A percentile compares a stretch with the other conserved stretches of the same genome.
phyloP scores from a whole-genome alignment of 23 red algal species.

The Gracilaria gracilis region DNA sequence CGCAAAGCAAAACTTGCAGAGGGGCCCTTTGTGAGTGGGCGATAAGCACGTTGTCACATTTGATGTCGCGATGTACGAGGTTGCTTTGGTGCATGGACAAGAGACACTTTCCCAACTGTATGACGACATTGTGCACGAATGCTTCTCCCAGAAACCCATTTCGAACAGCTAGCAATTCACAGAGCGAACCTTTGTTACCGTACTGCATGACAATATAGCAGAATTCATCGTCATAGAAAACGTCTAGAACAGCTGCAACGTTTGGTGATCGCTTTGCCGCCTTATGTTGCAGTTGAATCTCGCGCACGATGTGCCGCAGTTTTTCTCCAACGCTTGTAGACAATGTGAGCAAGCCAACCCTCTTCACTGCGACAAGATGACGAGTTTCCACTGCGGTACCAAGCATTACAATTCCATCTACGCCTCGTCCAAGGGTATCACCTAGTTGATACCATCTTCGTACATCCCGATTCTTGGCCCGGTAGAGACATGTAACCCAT shows the following conservation, averaged over 20 bases:
- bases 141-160: slow-evolving; percentile 35
- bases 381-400: neutral
- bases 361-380: slow-evolving; percentile 51
- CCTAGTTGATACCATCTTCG: slow-evolving; percentile 37
- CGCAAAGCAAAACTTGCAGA: slow-evolving; percentile 19
- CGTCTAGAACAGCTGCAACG: slow-evolving; percentile 38
- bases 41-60: slow-evolving; percentile 63
- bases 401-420: slow-evolving; percentile 42
- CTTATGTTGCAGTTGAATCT: slow-evolving; percentile 66
- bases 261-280: slow-evolving; percentile 40
- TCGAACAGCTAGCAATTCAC: slow-evolving; percentile 25
- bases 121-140: slow-evolving; percentile 48
- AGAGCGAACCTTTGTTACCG: slow-evolving; percentile 52
- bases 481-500: slow-evolving; percentile 52
- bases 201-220: slow-evolving; percentile 67
- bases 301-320: slow-evolving; percentile 7
- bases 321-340: slow-evolving; percentile 16
- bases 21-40: neutral
- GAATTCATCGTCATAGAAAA: slow-evolving; percentile 47
- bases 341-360: slow-evolving; percentile 22
- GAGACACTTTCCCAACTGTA: slow-evolving; percentile 36
- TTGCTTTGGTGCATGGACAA: slow-evolving; percentile 52
- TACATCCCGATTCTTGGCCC: slow-evolving; percentile 49
- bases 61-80: slow-evolving; percentile 52
- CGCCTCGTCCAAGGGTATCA: slow-evolving; percentile 23